phyloP scores from a whole-genome alignment of 805 yeast species.

The Gaillardinia entomophila region DNA sequence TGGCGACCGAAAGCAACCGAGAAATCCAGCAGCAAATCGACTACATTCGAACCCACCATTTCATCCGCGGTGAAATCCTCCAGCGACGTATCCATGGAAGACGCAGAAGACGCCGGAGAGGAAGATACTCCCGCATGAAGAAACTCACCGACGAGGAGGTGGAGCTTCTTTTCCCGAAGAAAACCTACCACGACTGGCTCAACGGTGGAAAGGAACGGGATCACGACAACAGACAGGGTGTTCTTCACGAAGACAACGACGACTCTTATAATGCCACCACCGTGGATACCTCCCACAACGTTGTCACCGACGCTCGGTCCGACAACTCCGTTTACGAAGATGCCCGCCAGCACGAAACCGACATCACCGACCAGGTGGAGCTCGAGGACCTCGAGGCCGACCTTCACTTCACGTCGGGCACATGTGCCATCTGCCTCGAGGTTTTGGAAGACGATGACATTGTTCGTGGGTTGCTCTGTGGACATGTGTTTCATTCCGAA shows the following conservation, averaged over 20 bases:
- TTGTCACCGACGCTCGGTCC: neutral
- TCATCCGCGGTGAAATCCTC: slow-evolving; percentile 24
- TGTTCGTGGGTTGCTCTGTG: slow-evolving; percentile 73
- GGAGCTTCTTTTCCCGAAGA: slow-evolving; percentile 53
- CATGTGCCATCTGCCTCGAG: slow-evolving; percentile 78
- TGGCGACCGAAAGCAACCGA: slow-evolving; percentile 9
- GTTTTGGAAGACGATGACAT: slow-evolving; percentile 52
- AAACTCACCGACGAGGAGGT: slow-evolving; percentile 52
- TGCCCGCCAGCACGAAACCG: neutral
- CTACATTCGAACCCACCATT: slow-evolving; percentile 27
- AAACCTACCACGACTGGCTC: slow-evolving; percentile 55
- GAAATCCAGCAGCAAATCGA: slow-evolving; percentile 32
- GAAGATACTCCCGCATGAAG: slow-evolving; percentile 41
- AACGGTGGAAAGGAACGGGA: slow-evolving; percentile 55
- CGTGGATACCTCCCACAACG: neutral
- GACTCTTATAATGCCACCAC: neutral
- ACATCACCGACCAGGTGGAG: slow-evolving; percentile 1
- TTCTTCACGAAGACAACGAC: slow-evolving; percentile 33
- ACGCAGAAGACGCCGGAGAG: slow-evolving; percentile 33
- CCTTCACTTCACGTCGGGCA: slow-evolving; percentile 57
- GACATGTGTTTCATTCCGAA: slow-evolving; percentile 74
- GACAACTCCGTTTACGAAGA: neutral
- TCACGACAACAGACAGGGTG: slow-evolving; percentile 36
- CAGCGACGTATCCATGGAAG: slow-evolving; percentile 18
- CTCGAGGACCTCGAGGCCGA: slow-evolving; percentile 7